Evolutionary conservation across 2,329 filamentous ascomycete species (phyloP).

Genomic region (Diaporthe vaccinii): DNA sequence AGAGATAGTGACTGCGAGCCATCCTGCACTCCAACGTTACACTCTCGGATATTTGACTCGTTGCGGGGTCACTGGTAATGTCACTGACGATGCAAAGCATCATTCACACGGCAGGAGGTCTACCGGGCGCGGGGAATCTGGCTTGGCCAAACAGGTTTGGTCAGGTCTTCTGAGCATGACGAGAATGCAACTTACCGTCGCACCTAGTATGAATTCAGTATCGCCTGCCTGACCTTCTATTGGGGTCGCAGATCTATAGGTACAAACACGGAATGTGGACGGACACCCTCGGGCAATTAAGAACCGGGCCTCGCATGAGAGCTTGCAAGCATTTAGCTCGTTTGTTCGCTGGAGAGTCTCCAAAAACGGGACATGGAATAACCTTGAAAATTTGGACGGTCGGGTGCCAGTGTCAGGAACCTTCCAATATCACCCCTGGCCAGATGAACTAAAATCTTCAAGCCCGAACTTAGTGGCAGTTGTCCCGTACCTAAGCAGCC

Average conservation of each 20-base stretch:
- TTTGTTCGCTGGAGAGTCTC: not conserved
- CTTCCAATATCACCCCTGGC: not conserved
- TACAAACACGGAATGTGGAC: not conserved
- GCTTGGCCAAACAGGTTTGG: not conserved
- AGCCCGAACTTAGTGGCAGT: not conserved
- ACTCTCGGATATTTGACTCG: conserved; percentile 27
- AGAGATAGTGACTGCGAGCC: not conserved
- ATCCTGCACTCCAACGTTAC: conserved; percentile 29
- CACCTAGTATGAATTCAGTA: conserved; percentile 3
- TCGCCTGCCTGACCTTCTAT: not conserved
- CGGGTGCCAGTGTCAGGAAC: not conserved
- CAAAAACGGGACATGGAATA: not conserved
- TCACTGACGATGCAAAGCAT: conserved; percentile 7
- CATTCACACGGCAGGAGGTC: not conserved
- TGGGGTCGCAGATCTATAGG: not conserved
- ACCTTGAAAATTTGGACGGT: not conserved
- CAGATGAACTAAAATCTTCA: not conserved
- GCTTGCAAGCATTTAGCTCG: not conserved
- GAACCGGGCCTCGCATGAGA: not conserved
- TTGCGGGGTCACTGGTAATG: conserved; percentile 19
- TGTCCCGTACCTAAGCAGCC: not conserved
- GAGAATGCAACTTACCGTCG: not conserved
- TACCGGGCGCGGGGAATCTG: not conserved
- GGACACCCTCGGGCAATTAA: not conserved
- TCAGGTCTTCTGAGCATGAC: not conserved